Conservation (phyloP, 2,329 filamentous ascomycete genomes). For the Venturia carpophila region DNA sequence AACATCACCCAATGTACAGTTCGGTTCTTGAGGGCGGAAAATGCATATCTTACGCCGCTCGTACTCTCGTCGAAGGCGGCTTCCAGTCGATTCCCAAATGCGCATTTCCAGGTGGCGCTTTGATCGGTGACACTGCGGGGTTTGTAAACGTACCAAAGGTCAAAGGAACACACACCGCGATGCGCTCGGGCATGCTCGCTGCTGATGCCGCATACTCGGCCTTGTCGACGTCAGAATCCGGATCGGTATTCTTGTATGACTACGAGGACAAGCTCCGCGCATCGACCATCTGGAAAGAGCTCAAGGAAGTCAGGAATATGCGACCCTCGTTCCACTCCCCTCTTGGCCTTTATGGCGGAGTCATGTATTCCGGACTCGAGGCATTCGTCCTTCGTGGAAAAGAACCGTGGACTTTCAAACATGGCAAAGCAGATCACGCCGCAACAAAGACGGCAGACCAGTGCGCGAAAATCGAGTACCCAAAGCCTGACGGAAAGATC, state of each 20-base stretch:
- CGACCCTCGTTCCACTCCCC: conserved; percentile 86
- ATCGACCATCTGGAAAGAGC: conserved; percentile 86
- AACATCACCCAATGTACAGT: conserved; percentile 88
- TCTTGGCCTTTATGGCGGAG: conserved; percentile 79
- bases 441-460: conserved; percentile 73
- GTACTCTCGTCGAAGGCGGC: conserved; percentile 86
- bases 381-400: conserved; percentile 79
- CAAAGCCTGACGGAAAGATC: conserved; percentile 91
- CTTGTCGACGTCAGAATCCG: conserved; percentile 51
- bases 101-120: conserved; percentile 86
- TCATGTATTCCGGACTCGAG: conserved; percentile 89
- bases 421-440: conserved; percentile 68
- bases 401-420: conserved; percentile 85
- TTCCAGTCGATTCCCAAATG: conserved; percentile 98
- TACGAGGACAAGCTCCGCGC: conserved; percentile 85
- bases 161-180: conserved; percentile 95
- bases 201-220: conserved; percentile 84
- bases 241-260: conserved; percentile 82
- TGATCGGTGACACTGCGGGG: conserved; percentile 93
- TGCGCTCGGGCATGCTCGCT: conserved; percentile 95
- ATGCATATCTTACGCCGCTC: conserved; percentile 92
- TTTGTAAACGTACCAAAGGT: conserved; percentile 98
- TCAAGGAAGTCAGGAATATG: conserved; percentile 95
- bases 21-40: conserved; percentile 88
- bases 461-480: conserved; percentile 86